These are phyloP conservation scores for Lentinus tigrinus DNA, from an alignment of 768 basidiomycete genomes.

Conservation along the genomic window DNA sequence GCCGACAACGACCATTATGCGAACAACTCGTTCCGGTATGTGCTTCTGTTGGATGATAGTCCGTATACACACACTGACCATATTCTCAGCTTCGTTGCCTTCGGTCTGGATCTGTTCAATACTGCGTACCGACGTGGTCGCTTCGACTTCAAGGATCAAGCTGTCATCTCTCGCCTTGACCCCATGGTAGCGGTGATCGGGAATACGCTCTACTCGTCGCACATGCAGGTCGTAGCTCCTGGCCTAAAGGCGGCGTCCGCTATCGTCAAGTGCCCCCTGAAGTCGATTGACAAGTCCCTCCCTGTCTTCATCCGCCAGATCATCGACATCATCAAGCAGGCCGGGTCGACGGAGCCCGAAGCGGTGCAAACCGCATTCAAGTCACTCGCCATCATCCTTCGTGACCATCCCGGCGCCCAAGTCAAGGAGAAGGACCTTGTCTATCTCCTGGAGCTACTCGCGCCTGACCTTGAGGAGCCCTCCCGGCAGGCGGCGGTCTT, in stretches of 20 bases:
- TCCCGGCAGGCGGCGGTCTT: slow-evolving; percentile 84
- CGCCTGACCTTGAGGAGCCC: slow-evolving; percentile 90
- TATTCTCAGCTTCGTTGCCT: slow-evolving; percentile 70
- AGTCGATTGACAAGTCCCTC: slow-evolving; percentile 68
- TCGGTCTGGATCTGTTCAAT: slow-evolving; percentile 89
- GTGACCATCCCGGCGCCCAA: slow-evolving; percentile 79
- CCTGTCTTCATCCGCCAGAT: slow-evolving; percentile 84
- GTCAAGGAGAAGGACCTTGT: slow-evolving; percentile 88
- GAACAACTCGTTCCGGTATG: slow-evolving; percentile 85
- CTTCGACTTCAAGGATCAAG: slow-evolving; percentile 77
- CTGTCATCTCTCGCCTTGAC: slow-evolving; percentile 80
- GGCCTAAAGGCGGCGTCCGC: slow-evolving; percentile 79
- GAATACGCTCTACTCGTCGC: slow-evolving; percentile 86
- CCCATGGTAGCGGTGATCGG: slow-evolving; percentile 86
- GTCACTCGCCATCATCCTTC: slow-evolving; percentile 81
- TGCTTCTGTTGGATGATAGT: not conserved
- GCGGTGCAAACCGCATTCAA: slow-evolving; percentile 86
- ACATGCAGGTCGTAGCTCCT: slow-evolving; percentile 67
- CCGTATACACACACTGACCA: not conserved
- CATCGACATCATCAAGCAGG: slow-evolving; percentile 75
- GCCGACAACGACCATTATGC: slow-evolving; percentile 67
- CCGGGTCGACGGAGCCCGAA: slow-evolving; percentile 88
- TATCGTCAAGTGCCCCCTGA: slow-evolving; percentile 82
- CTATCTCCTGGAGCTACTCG: slow-evolving; percentile 80
- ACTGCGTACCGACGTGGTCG: slow-evolving; percentile 83